Percentiles rank a stretch among this genome's conserved stretches.
Evolutionary conservation across 441 rosid species (phyloP).

Genomic region (Populus hybrid): DNA sequence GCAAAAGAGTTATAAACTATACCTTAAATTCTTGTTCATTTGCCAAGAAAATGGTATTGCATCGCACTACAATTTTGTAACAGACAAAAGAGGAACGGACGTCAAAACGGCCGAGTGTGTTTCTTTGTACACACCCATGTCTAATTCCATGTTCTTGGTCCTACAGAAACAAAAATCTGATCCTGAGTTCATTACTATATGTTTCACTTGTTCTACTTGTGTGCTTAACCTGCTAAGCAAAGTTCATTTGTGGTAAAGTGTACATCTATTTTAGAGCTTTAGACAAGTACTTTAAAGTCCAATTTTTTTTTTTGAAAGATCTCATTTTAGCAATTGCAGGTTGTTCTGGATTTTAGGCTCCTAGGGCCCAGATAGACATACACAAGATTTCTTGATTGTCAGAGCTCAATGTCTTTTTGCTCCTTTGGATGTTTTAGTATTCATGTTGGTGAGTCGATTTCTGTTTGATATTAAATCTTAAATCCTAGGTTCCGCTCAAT

Average conservation of each 20-base stretch:
- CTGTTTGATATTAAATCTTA: not conserved
- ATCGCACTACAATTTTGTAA: not conserved
- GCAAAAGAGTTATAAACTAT: not conserved
- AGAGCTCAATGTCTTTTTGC: constrained; percentile 21
- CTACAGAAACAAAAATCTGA: too few species aligned
- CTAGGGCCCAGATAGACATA: too few species aligned
- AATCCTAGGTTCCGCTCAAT: not conserved
- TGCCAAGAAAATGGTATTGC: not conserved
- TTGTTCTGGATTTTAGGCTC: too few species aligned
- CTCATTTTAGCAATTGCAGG: too few species aligned
- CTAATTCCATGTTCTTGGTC: constrained; percentile 1
- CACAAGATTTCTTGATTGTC: too few species aligned
- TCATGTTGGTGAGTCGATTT: constrained; percentile 64
- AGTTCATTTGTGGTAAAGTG: too few species aligned
- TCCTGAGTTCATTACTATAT: too few species aligned
- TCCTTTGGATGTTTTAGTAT: constrained; percentile 80
- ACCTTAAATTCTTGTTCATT: not conserved
- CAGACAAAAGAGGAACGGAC: not conserved
- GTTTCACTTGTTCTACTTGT: too few species aligned
- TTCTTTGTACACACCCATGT: not conserved
- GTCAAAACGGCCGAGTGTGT: not conserved
- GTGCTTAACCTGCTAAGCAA: too few species aligned
- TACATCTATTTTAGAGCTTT: too few species aligned
- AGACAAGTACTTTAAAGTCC: too few species aligned
- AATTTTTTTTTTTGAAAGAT: too few species aligned